Evolutionary conservation across 2,329 filamentous ascomycete genomes (phyloP).

Genomic region (Sclerotinia nivalis): DNA sequence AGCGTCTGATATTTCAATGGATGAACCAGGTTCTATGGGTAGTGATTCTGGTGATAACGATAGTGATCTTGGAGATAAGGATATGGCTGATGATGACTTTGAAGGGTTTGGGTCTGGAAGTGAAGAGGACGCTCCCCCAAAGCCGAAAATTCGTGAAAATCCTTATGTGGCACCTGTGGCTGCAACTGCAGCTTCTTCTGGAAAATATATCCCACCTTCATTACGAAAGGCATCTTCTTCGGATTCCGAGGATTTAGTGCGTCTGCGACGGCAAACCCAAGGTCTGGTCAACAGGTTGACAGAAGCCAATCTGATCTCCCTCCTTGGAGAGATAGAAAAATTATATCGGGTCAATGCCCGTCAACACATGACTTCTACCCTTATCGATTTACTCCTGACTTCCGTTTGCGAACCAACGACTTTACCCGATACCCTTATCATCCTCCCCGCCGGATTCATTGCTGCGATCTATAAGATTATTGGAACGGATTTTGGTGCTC

Average conservation of each 20-base stretch:
- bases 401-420: conserved; percentile 76
- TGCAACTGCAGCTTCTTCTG: conserved; percentile 49
- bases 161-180: conserved; percentile 77
- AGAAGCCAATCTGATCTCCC: conserved; percentile 83
- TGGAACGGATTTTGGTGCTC: conserved; percentile 86
- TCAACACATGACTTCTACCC: conserved; percentile 80
- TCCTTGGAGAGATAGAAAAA: conserved; percentile 77
- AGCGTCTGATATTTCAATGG: conserved; percentile 37
- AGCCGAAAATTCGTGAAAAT: conserved; percentile 68
- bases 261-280: conserved; percentile 77
- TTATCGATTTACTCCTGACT: conserved; percentile 76
- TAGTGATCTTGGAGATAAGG: conserved; percentile 40
- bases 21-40: conserved; percentile 39
- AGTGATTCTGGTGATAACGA: conserved; percentile 34
- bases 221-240: conserved; percentile 64
- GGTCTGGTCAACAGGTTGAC: conserved; percentile 91
- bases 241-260: conserved; percentile 65
- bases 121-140: conserved; percentile 42
- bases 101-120: conserved; percentile 44
- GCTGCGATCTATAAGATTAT: conserved; percentile 84
- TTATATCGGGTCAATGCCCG: conserved; percentile 82
- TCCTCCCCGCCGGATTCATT: conserved; percentile 86
- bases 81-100: conserved; percentile 45
- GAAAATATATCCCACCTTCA: conserved; percentile 90
- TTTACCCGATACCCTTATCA: conserved; percentile 84